Conservation (phyloP, 2,329 filamentous ascomycete genomes). For the Fusarium xyrophilum region DNA sequence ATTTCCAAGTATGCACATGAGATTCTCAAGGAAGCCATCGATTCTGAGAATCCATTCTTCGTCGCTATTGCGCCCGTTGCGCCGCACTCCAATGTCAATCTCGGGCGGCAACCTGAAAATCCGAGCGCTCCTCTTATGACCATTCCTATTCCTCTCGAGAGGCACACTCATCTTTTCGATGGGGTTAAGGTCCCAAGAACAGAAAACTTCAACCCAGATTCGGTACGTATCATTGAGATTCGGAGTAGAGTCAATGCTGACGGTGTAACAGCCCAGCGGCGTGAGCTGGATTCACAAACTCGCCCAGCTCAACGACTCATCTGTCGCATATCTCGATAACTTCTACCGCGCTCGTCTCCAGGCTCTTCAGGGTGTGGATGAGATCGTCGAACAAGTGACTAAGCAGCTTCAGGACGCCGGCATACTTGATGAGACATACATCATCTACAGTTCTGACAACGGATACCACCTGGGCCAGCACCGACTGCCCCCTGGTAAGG, state of each 20-base stretch:
- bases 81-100: slow-evolving; percentile 64
- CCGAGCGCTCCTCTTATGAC: slow-evolving; percentile 15
- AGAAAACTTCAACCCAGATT: slow-evolving; percentile 70
- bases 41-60: slow-evolving; percentile 67
- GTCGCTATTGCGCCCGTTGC: slow-evolving; percentile 70
- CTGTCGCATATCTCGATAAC: slow-evolving; percentile 56
- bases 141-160: slow-evolving; percentile 61
- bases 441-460: slow-evolving; percentile 67
- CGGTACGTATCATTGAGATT: slow-evolving; percentile 45
- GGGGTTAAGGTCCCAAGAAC: slow-evolving; percentile 66
- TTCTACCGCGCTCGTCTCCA: slow-evolving; percentile 61
- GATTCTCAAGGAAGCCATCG: slow-evolving; percentile 67
- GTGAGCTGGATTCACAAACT: slow-evolving; percentile 57
- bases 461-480: slow-evolving; percentile 68
- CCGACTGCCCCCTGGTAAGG: slow-evolving; percentile 63
- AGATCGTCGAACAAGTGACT: slow-evolving; percentile 58
- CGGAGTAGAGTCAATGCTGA: not conserved
- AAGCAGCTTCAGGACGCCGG: slow-evolving; percentile 56
- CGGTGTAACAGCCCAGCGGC: slow-evolving; percentile 35
- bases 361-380: slow-evolving; percentile 62
- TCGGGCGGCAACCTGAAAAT: not conserved
- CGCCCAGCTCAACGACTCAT: slow-evolving; percentile 49
- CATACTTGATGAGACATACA: slow-evolving; percentile 67
- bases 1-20: slow-evolving; percentile 64
- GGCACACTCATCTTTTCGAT: slow-evolving; percentile 68